These are phyloP conservation scores for Xylaria sp. DNA, from an alignment of 2,329 filamentous ascomycete species.

Conservation along the genomic window DNA sequence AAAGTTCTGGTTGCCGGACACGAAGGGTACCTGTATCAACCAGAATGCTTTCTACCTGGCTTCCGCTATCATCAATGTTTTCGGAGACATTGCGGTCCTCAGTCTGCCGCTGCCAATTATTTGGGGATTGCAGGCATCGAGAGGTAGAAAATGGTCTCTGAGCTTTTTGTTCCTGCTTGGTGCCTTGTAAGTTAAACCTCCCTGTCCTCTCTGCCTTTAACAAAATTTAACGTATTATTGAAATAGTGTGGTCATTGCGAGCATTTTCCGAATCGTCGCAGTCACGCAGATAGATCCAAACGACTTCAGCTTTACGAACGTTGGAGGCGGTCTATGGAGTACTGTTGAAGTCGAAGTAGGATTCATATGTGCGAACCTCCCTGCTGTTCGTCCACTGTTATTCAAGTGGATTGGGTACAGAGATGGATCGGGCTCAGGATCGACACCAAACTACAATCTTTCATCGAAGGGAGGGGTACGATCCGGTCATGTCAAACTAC, in stretches of 20 bases:
- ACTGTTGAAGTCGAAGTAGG: constrained; percentile 39
- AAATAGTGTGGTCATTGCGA: constrained; percentile 37
- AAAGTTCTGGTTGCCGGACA: constrained; percentile 32
- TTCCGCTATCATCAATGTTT: constrained; percentile 39
- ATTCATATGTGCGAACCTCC: constrained; percentile 40
- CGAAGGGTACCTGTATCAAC: constrained; percentile 33
- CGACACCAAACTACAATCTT: constrained; percentile 32
- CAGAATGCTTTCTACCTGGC: constrained; percentile 36
- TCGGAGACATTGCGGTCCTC: constrained; percentile 40
- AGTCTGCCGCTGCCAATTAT: constrained; percentile 41
- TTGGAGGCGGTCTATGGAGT: constrained; percentile 39
- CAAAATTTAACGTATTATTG: constrained; percentile 16
- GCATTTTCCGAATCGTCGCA: constrained; percentile 39
- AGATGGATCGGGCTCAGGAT: constrained; percentile 24
- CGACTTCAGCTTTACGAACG: constrained; percentile 38
- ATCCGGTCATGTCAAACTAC: constrained; percentile 33
- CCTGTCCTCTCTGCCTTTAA: background rate
- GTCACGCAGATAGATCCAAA: constrained; percentile 35
- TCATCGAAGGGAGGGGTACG: constrained; percentile 32
- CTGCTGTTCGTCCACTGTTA: constrained; percentile 35
- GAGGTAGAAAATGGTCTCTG: constrained; percentile 39
- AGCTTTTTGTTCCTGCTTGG: constrained; percentile 43
- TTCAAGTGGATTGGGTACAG: constrained; percentile 35
- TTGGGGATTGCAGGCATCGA: constrained; percentile 39
- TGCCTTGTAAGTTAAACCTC: constrained; percentile 38